A percentile compares a stretch with the other conserved stretches of the same genome.
phyloP scores from a whole-genome alignment of 1,284 basidiomycete species.

The Polyporus tsugae region DNA sequence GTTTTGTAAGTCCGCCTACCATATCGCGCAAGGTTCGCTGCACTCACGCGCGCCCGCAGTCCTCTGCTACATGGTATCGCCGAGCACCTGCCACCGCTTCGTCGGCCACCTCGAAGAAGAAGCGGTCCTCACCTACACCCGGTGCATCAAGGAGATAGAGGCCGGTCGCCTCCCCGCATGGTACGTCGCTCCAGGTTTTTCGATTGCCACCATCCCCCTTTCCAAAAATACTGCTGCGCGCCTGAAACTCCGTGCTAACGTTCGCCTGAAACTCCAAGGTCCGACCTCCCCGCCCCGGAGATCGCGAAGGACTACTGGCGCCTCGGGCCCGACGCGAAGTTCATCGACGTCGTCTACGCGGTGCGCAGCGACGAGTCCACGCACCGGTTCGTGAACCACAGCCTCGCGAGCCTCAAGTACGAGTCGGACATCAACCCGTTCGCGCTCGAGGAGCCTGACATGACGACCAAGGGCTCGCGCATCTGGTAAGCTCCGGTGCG shows the following conservation, averaged over 20 bases:
- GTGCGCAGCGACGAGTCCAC: slow-evolving; percentile 94
- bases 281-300: slow-evolving; percentile 76
- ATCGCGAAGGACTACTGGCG: slow-evolving; percentile 98
- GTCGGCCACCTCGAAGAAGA: slow-evolving; percentile 97
- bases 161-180: slow-evolving; percentile 90
- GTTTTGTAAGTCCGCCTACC: slow-evolving; percentile 69
- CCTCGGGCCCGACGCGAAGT: slow-evolving; percentile 72
- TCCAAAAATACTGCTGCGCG: neutral
- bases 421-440: slow-evolving; percentile 90
- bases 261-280: slow-evolving; percentile 39
- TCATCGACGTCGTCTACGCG: slow-evolving; percentile 90
- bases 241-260: neutral
- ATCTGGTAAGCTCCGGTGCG: slow-evolving; percentile 59
- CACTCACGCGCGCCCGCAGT: slow-evolving; percentile 51
- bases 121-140: slow-evolving; percentile 88
- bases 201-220: neutral
- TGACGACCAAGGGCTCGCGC: slow-evolving; percentile 80
- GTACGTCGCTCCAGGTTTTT: slow-evolving; percentile 46
- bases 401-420: slow-evolving; percentile 84
- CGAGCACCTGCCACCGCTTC: slow-evolving; percentile 90
- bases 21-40: neutral
- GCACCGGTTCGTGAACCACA: slow-evolving; percentile 94
- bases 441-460: slow-evolving; percentile 88
- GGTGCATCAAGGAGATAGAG: slow-evolving; percentile 86
- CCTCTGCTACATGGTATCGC: slow-evolving; percentile 85